Percentiles rank a stretch among this genome's conserved stretches.
These are phyloP conservation scores for Saposhnikovia divaricata DNA, from an alignment of 129 eudicot species.

Conservation along the genomic window DNA sequence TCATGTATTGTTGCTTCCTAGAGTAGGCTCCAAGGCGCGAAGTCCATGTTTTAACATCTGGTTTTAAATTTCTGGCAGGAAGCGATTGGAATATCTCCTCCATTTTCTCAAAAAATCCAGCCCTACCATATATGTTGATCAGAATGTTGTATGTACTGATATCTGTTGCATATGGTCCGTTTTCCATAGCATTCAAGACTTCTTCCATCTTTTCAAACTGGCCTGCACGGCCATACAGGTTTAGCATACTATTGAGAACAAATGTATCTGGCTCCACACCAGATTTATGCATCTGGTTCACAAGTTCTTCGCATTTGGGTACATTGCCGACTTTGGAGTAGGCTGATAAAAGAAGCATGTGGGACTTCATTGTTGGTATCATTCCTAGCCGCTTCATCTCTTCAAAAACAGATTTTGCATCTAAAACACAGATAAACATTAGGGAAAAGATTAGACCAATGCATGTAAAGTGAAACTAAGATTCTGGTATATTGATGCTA, in stretches of 20 bases:
- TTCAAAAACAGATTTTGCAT: slow-evolving; percentile 67
- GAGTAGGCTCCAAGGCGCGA: slow-evolving; percentile 86
- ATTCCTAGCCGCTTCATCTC: slow-evolving; percentile 76
- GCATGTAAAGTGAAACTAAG: too few species aligned
- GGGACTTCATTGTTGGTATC: slow-evolving; percentile 89
- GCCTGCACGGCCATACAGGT: slow-evolving; percentile 70
- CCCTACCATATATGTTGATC: slow-evolving; percentile 76
- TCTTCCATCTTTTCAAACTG: slow-evolving; percentile 81
- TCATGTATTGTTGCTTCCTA: slow-evolving; percentile 61
- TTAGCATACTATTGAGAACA: slow-evolving; percentile 67
- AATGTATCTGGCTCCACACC: slow-evolving; percentile 73
- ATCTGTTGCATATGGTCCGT: slow-evolving; percentile 41
- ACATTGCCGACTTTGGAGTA: slow-evolving; percentile 56
- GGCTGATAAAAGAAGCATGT: slow-evolving; percentile 78
- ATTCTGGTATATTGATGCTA: too few species aligned
- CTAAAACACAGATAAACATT: slow-evolving; percentile 22
- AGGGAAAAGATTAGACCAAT: not conserved
- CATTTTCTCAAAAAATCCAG: slow-evolving; percentile 75
- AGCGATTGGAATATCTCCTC: slow-evolving; percentile 53
- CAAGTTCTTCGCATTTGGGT: slow-evolving; percentile 61
- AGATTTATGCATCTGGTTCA: slow-evolving; percentile 63
- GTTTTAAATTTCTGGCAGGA: slow-evolving; percentile 40
- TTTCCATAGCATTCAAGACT: slow-evolving; percentile 65
- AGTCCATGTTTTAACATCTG: slow-evolving; percentile 84
- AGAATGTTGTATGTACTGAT: slow-evolving; percentile 84